A percentile compares a stretch with the other conserved stretches of the same genome.
These are phyloP conservation scores for Backusella tarrabulga DNA, from an alignment of 192 early-diverging fungal species.

Conservation along the genomic window DNA sequence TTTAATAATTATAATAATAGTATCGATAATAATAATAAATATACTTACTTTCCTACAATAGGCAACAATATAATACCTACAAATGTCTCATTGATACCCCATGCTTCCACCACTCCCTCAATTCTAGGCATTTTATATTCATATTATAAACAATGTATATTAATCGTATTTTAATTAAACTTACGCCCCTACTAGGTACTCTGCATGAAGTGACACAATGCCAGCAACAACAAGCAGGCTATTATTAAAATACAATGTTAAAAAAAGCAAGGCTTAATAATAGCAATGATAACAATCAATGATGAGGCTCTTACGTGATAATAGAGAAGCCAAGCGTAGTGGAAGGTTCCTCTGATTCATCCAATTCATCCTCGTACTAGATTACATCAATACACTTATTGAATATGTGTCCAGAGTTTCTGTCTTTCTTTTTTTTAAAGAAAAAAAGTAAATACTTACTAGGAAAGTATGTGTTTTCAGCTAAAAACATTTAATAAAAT, in stretches of 20 bases:
- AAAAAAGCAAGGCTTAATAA: background rate
- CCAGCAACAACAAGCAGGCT: constrained; percentile 61
- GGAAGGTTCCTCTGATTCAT: constrained; percentile 59
- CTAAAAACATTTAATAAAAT: background rate
- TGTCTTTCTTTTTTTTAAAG: too few species aligned
- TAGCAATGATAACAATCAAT: background rate
- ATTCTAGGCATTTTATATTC: constrained; percentile 38
- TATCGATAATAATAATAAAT: background rate
- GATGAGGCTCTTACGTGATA: constrained; percentile 28
- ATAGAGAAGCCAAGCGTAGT: constrained; percentile 60
- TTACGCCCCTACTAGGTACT: constrained; percentile 76
- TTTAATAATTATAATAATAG: constrained; percentile 9
- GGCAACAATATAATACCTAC: constrained; percentile 92
- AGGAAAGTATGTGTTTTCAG: constrained; percentile 81
- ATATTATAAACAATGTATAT: background rate
- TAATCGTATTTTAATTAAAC: constrained; percentile 10
- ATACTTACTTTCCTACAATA: constrained; percentile 81
- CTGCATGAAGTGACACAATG: constrained; percentile 75
- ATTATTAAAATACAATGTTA: background rate
- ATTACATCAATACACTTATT: background rate
- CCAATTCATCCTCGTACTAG: constrained; percentile 39
- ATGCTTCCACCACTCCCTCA: constrained; percentile 62
- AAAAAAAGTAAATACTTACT: constrained; percentile 8
- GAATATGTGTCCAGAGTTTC: background rate
- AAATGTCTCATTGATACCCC: constrained; percentile 77